Evolutionary conservation across 2,329 filamentous ascomycete genomes (phyloP).

Genomic region (Pseudopyrenochaeta lycopersici): DNA sequence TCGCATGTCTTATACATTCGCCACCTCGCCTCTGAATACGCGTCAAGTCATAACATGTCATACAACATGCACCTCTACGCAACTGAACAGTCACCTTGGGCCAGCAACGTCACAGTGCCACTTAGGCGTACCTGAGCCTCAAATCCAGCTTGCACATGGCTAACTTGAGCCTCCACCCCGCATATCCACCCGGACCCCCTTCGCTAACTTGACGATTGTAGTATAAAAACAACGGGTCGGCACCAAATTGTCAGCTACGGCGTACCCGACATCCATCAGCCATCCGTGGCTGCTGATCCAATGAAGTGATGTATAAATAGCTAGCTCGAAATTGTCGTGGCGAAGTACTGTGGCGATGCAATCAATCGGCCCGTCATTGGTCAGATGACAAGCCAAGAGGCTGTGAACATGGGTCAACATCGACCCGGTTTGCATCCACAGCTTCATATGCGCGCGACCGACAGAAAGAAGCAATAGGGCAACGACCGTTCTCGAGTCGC

Average conservation of each 20-base stretch:
- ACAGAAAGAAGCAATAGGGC: not conserved
- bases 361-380: not conserved
- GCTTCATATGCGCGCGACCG: not conserved
- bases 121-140: not conserved
- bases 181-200: not conserved
- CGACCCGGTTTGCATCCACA: not conserved
- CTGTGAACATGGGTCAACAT: not conserved
- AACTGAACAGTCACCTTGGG: not conserved
- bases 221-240: not conserved
- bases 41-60: constrained; percentile 1
- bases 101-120: not conserved
- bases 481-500: not conserved
- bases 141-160: not conserved
- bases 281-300: not conserved
- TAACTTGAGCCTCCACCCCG: not conserved
- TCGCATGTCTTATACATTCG: not conserved
- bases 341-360: not conserved
- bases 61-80: not conserved
- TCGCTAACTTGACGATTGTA: not conserved
- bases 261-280: not conserved
- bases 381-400: too few species aligned
- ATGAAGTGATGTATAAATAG: not conserved
- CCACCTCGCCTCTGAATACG: not conserved
- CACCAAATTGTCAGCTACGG: not conserved
- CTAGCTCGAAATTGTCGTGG: not conserved